Base-by-base conservation (phyloP, 495 filamentous ascomycete genomes). In the Xylaria nigripes region DNA sequence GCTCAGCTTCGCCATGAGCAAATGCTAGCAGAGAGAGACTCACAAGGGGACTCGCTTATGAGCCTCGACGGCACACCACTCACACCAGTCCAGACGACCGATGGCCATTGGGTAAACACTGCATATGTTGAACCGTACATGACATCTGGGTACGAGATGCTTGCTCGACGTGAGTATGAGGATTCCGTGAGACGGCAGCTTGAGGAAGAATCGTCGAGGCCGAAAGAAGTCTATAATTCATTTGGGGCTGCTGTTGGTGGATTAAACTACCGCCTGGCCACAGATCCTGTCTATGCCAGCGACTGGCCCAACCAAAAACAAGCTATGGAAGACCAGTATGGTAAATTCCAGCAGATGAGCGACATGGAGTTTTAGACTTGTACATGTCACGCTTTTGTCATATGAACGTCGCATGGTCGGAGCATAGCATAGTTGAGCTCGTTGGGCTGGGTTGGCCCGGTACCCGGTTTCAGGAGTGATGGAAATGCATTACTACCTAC, bases 71-170 rank as follows among this genome's bases (percentile, higher is more conserved):
- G 74, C 34, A 76, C 74, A 7, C 74, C 74, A n/a, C 52, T 77
- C 24, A 78, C 76, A 13, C 71, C 78, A 0, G 67, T 77, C 24
- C 76, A 80, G 57, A 71, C 66, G 2, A 64, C 69, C 38, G 74
- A 79, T 49, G 72, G 76, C 32, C 69, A 72, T n/a, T 80, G 78
- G 77, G 56, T 70, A 15, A 53, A 29, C 41, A 58, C 47, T n/a
- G 63, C 70, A 42, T 65, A 68, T 48, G 72, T 75, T 2, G 86
- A 89, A 64, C 84, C 84, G 12, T 89, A 89, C 62, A 87, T 89
- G 82, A 60, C 75, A 42, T 78, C 76, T 8, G 86, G 86, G 13
- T 88, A 88, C 63, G 80, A 81, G 48, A 68, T 73, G 36, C 62
- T 79, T 40, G 72, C 75, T n/a, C 68, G 65, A 34, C 70, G 74